These are phyloP conservation scores for Podaxis sp. DNA, from an alignment of 768 basidiomycete genomes.

Conservation along the genomic window DNA sequence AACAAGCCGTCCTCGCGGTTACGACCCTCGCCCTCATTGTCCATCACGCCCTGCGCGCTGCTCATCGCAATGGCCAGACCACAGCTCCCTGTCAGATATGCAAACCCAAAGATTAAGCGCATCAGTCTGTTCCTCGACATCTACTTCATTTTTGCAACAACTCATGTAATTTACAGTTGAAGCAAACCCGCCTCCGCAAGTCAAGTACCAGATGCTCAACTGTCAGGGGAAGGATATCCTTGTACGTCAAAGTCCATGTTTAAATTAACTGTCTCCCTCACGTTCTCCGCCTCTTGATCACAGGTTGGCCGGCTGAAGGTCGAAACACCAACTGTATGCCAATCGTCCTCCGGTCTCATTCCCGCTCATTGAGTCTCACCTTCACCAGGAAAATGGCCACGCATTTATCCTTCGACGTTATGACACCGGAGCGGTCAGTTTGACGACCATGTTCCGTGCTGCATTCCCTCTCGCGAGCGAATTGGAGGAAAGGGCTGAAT, in stretches of 20 bases:
- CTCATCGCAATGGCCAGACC: slow-evolving; percentile 44
- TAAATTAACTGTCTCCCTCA: slow-evolving; percentile 4
- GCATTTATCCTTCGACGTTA: slow-evolving; percentile 94
- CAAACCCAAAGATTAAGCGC: slow-evolving; percentile 47
- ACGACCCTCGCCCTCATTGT: slow-evolving; percentile 19
- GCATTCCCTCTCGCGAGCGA: slow-evolving; percentile 85
- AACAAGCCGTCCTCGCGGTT: slow-evolving; percentile 16
- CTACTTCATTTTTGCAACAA: slow-evolving; percentile 4
- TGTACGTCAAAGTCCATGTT: slow-evolving; percentile 40
- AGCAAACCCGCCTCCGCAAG: slow-evolving; percentile 51
- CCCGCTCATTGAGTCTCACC: slow-evolving; percentile 21
- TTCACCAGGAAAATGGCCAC: slow-evolving; percentile 66
- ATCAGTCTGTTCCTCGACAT: slow-evolving; percentile 36
- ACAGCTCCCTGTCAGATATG: slow-evolving; percentile 47
- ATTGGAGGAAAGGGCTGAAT: slow-evolving; percentile 73
- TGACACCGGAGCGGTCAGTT: slow-evolving; percentile 88
- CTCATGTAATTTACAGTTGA: slow-evolving; percentile 17
- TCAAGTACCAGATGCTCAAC: slow-evolving; percentile 91
- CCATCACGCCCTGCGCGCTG: slow-evolving; percentile 12
- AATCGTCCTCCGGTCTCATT: slow-evolving; percentile 13
- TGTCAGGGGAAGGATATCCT: slow-evolving; percentile 87
- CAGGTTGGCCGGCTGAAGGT: slow-evolving; percentile 91
- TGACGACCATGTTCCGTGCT: slow-evolving; percentile 96
- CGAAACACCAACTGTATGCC: slow-evolving; percentile 69
- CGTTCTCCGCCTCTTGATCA: slow-evolving; percentile 4